Percentiles rank a stretch among this genome's conserved stretches.
These are phyloP conservation scores for Pythium utonaiense DNA, from an alignment of 352 stramenopile species.

Conservation along the genomic window DNA sequence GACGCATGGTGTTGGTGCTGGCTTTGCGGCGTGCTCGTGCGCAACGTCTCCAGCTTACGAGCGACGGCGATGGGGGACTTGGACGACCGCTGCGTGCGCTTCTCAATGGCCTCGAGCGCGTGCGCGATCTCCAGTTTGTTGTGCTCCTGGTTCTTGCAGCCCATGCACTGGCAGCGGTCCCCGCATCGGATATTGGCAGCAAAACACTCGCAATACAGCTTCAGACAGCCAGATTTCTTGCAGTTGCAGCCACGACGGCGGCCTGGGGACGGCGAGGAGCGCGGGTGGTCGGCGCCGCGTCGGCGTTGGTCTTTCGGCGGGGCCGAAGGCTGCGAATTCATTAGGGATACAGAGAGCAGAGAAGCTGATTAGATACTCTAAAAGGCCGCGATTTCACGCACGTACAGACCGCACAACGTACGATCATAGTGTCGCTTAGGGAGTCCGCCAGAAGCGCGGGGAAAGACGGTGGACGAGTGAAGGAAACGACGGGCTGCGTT, in stretches of 20 bases:
- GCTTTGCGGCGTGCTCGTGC: conserved; percentile 9
- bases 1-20: background rate
- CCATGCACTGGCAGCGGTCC: conserved; percentile 67
- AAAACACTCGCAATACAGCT: conserved; percentile 90
- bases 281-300: background rate
- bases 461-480: background rate
- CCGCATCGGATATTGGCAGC: conserved; percentile 44
- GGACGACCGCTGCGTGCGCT: conserved; percentile 46
- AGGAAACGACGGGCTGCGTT: background rate
- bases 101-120: conserved; percentile 51
- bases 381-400: background rate
- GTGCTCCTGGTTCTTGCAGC: conserved; percentile 70
- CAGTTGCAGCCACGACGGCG: conserved; percentile 88
- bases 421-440: background rate
- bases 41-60: conserved; percentile 25
- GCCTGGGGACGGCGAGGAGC: conserved; percentile 15
- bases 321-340: background rate
- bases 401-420: background rate
- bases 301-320: conserved; percentile 1
- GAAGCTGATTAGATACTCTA: background rate
- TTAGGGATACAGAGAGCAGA: background rate
- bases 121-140: conserved; percentile 55
- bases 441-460: background rate
- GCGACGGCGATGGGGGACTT: conserved; percentile 28
- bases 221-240: conserved; percentile 96